phyloP scores from a whole-genome alignment of 208 protist genomes.

The Angomonas deanei region DNA sequence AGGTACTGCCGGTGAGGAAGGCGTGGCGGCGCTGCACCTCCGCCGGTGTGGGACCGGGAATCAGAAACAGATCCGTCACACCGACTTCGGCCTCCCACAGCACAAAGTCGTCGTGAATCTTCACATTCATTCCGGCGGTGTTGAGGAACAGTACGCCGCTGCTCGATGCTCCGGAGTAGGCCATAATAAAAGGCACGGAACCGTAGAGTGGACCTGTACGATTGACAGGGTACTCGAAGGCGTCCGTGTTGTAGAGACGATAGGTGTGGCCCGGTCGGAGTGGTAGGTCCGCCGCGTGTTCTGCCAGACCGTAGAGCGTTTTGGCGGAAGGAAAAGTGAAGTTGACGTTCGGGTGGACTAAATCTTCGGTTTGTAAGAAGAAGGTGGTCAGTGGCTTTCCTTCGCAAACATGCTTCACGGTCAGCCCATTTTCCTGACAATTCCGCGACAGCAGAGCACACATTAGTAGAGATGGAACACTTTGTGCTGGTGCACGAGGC shows the following conservation, averaged over 20 bases:
- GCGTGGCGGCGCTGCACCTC: constrained; percentile 92
- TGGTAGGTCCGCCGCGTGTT: constrained; percentile 92
- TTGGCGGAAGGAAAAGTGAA: constrained; percentile 50
- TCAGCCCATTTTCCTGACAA: neutral
- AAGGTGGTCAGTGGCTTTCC: neutral
- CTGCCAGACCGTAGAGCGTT: constrained; percentile 94
- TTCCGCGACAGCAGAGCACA: neutral
- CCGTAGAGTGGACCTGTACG: constrained; percentile 95
- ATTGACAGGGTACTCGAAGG: constrained; percentile 97
- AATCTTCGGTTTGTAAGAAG: neutral
- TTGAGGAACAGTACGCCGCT: constrained; percentile 95
- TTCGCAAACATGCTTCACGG: neutral
- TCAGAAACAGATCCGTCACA: constrained; percentile 95
- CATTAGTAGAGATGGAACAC: neutral
- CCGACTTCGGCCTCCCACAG: constrained; percentile 93
- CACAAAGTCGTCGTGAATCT: constrained; percentile 13
- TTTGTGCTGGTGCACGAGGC: neutral
- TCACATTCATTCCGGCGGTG: constrained; percentile 76
- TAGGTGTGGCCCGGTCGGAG: constrained; percentile 81
- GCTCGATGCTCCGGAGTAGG: constrained; percentile 56
- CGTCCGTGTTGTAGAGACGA: constrained; percentile 97
- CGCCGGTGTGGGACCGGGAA: constrained; percentile 87
- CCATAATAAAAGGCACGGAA: constrained; percentile 94
- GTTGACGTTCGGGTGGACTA: constrained; percentile 12
- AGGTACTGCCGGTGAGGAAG: constrained; percentile 87